phyloP scores from a whole-genome alignment of 2,329 filamentous ascomycete genomes.

The Xylaria sp. region DNA sequence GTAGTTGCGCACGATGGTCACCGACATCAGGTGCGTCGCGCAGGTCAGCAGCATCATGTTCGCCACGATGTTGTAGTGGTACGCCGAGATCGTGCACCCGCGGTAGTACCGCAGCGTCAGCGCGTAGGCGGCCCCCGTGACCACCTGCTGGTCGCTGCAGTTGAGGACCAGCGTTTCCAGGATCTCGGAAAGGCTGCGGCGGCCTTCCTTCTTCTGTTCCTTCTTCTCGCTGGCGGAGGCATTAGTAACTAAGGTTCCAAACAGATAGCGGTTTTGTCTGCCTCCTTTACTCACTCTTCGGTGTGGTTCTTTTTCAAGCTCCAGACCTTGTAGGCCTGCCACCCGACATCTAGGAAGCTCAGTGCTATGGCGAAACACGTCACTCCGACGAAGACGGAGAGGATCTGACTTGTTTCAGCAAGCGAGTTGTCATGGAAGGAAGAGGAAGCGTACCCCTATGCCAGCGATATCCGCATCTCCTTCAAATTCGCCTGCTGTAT shows the following conservation, averaged over 20 bases:
- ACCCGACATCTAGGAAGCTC: conserved; percentile 17
- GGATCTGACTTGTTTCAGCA: conserved; percentile 21
- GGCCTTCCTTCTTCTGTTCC: conserved; percentile 5
- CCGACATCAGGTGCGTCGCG: conserved; percentile 41
- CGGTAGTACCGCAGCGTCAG: conserved; percentile 38
- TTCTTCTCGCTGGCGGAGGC: no score
- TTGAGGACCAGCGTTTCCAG: conserved; percentile 37
- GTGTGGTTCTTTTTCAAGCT: conserved; percentile 8
- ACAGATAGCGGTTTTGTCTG: neutral
- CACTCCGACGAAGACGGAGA: conserved; percentile 30
- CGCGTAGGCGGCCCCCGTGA: conserved; percentile 42
- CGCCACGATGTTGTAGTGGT: conserved; percentile 43
- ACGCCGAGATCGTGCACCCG: conserved; percentile 39
- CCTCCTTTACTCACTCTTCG: conserved; percentile 16
- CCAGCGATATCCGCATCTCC: conserved; percentile 32
- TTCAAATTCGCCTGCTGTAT: conserved; percentile 10
- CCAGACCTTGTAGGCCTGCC: conserved; percentile 16
- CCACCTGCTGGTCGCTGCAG: conserved; percentile 43
- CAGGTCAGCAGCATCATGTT: conserved; percentile 42
- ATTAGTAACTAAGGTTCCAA: neutral
- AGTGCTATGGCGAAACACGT: conserved; percentile 26
- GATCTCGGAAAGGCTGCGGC: conserved; percentile 33
- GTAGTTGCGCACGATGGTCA: conserved; percentile 40
- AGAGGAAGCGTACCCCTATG: conserved; percentile 24
- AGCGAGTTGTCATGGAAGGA: neutral